phyloP scores from a whole-genome alignment of 2,329 filamentous ascomycete genomes.

The Paraphoma chrysanthemicola region DNA sequence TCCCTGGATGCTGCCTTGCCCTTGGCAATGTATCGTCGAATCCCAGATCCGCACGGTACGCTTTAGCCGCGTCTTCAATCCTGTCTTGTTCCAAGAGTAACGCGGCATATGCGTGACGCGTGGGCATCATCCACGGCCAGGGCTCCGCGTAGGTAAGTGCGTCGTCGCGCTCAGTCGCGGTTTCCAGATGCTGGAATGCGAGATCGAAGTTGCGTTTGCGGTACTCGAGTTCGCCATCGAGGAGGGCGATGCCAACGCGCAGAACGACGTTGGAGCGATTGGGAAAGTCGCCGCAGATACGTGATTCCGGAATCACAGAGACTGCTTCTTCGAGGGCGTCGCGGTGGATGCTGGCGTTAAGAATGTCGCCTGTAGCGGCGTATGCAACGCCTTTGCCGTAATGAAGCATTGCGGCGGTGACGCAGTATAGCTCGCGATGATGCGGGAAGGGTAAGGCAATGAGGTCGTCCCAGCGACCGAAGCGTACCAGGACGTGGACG shows the following conservation, averaged over 20 bases:
- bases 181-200: constrained; percentile 67
- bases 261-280: constrained; percentile 71
- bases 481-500: constrained; percentile 74
- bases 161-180: constrained; percentile 67
- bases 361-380: constrained; percentile 64
- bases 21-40: constrained; percentile 64
- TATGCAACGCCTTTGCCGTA: constrained; percentile 74
- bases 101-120: constrained; percentile 73
- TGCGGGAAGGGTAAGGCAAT: constrained; percentile 62
- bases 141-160: constrained; percentile 74
- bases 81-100: constrained; percentile 71
- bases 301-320: constrained; percentile 61
- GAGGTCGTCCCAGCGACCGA: constrained; percentile 75
- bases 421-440: constrained; percentile 69
- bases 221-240: constrained; percentile 77
- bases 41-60: constrained; percentile 51
- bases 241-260: constrained; percentile 65
- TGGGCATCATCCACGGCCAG: constrained; percentile 82
- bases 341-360: constrained; percentile 62
- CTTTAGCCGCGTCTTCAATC: constrained; percentile 46
- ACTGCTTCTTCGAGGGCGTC: constrained; percentile 60
- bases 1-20: constrained; percentile 71
- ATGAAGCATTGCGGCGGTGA: constrained; percentile 71
- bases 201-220: constrained; percentile 63
- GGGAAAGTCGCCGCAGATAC: constrained; percentile 69